Evolutionary conservation across 768 basidiomycete genomes (phyloP).

Genomic region (Xerocomus brunneocitrinus): DNA sequence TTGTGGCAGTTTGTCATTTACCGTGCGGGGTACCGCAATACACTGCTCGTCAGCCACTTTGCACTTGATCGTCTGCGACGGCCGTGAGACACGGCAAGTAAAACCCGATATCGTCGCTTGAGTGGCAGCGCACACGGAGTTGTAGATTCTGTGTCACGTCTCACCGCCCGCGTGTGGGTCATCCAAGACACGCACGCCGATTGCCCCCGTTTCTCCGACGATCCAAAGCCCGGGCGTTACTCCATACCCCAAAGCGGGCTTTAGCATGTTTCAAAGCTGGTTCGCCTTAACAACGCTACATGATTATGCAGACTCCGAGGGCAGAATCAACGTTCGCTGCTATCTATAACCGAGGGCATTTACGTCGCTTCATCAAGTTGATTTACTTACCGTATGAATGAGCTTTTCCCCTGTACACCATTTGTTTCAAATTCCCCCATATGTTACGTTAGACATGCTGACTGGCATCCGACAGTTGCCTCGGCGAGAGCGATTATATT

Average conservation of each 20-base stretch:
- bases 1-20: constrained; percentile 18
- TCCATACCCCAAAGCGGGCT: neutral
- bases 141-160: neutral
- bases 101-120: constrained; percentile 1
- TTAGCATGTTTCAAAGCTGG: neutral
- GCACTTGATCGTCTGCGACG: constrained; percentile 14
- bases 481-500: neutral
- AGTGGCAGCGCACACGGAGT: constrained; percentile 1
- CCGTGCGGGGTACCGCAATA: constrained; percentile 31
- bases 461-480: neutral
- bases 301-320: neutral
- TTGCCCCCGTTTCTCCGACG: neutral
- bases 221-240: neutral
- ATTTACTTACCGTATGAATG: neutral
- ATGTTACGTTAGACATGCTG: constrained; percentile 1
- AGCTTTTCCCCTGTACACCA: neutral
- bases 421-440: neutral
- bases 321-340: neutral
- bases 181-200: neutral
- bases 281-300: neutral
- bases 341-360: neutral
- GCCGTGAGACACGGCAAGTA: neutral
- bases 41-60: constrained; percentile 33
- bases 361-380: neutral
- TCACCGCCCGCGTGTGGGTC: neutral